These are phyloP conservation scores for Hypomyces rosellus DNA, from an alignment of 2,329 filamentous ascomycete genomes.

Conservation along the genomic window DNA sequence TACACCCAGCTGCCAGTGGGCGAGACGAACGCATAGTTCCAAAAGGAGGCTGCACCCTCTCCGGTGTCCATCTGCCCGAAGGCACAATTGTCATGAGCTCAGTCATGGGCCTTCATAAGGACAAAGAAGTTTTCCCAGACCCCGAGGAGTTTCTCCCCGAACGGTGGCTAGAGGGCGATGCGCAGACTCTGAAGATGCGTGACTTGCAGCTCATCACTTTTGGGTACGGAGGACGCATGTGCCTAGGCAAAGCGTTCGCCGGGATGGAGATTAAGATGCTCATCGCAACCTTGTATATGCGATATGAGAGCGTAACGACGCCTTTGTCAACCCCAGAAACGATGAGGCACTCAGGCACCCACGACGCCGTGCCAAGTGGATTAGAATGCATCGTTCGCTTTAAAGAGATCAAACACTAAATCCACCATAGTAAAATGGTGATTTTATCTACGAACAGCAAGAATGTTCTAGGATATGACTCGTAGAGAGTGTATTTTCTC, in stretches of 20 bases:
- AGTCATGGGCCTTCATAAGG: constrained; percentile 4
- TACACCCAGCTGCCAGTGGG: constrained; percentile 11
- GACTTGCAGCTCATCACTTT: constrained; percentile 9
- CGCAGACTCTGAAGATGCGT: constrained; percentile 1
- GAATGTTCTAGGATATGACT: no score
- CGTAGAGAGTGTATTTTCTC: no score
- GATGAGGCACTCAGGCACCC: constrained; percentile 11
- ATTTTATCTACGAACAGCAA: no score
- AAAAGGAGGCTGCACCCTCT: constrained; percentile 2
- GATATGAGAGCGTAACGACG: not conserved
- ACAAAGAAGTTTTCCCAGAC: constrained; percentile 8
- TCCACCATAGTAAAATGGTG: no score
- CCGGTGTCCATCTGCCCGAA: constrained; percentile 1
- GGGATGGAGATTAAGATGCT: constrained; percentile 10
- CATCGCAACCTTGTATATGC: constrained; percentile 1
- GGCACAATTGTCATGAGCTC: constrained; percentile 5
- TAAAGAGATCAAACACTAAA: not conserved
- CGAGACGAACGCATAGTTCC: constrained; percentile 11
- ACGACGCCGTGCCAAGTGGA: constrained; percentile 6
- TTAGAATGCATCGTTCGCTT: constrained; percentile 5
- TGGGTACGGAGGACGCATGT: constrained; percentile 9
- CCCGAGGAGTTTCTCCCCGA: constrained; percentile 1
- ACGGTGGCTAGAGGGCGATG: constrained; percentile 8
- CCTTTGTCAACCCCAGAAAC: not conserved
- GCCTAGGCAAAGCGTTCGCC: constrained; percentile 9